These are phyloP conservation scores for Boletus coccyginus DNA, from an alignment of 768 basidiomycete genomes.

Conservation along the genomic window DNA sequence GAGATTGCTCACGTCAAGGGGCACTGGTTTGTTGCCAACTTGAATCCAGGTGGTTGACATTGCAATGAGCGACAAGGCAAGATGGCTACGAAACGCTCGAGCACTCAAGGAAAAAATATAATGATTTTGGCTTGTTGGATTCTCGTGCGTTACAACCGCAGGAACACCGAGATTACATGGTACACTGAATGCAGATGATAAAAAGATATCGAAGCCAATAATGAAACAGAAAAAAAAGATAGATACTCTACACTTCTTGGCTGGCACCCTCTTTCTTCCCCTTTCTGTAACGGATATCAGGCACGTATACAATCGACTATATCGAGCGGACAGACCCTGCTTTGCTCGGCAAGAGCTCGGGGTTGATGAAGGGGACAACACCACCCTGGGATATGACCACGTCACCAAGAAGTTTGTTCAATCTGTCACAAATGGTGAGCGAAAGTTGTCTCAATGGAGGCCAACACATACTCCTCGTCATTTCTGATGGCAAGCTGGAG, in stretches of 20 bases:
- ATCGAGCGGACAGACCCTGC: constrained; percentile 20
- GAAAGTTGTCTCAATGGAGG: neutral
- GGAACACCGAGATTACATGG: constrained; percentile 21
- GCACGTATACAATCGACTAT: neutral
- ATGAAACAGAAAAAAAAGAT: constrained; percentile 5
- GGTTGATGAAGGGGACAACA: constrained; percentile 68
- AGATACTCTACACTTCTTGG: constrained; percentile 28
- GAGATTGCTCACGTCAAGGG: neutral
- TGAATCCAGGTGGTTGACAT: neutral
- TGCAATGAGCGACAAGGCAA: neutral
- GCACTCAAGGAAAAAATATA: neutral
- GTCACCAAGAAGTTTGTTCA: constrained; percentile 78
- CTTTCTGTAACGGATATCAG: constrained; percentile 25
- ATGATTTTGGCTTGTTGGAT: neutral
- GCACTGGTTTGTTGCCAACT: neutral
- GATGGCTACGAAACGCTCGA: neutral
- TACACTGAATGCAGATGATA: constrained; percentile 31
- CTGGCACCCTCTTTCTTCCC: constrained; percentile 34
- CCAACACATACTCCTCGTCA: constrained; percentile 67
- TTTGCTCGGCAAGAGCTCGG: constrained; percentile 36
- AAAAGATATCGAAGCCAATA: constrained; percentile 24
- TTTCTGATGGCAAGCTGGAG: constrained; percentile 90
- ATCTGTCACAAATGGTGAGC: constrained; percentile 31
- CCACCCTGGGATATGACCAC: constrained; percentile 92
- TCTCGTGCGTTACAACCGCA: constrained; percentile 14